Conservation (phyloP, 163 green algal genomes). For the Scenedesmus sp. region DNA sequence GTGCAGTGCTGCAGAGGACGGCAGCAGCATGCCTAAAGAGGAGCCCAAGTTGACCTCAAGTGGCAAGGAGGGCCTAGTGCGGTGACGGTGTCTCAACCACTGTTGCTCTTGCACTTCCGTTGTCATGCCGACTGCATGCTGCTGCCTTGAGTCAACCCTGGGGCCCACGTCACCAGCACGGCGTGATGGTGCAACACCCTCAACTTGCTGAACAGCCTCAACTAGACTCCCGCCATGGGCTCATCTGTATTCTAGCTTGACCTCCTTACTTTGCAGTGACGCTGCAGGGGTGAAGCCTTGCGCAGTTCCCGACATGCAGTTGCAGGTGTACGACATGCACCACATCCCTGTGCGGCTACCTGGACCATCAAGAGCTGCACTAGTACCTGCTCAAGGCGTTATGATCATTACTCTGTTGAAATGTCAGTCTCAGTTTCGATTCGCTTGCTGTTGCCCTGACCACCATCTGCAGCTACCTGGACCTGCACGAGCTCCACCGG, state of each 20-base stretch:
- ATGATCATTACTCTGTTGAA: too few relatives aligned
- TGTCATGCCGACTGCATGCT: not conserved
- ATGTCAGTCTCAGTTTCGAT: too few relatives aligned
- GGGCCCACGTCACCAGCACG: too few relatives aligned
- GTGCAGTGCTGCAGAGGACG: not conserved
- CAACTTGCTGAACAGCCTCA: too few relatives aligned
- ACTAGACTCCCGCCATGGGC: too few relatives aligned
- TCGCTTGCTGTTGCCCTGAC: too few relatives aligned
- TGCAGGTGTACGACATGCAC: not conserved
- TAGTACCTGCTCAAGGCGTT: slow-evolving; percentile 7
- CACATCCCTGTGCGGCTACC: slow-evolving; percentile 68
- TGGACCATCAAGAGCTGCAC: slow-evolving; percentile 93
- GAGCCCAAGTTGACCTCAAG: slow-evolving; percentile 81
- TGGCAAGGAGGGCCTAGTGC: slow-evolving; percentile 86
- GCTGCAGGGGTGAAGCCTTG: too few relatives aligned
- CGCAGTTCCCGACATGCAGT: not conserved
- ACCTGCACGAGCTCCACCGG: slow-evolving; percentile 90
- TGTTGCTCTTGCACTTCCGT: not conserved
- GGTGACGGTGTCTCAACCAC: not conserved
- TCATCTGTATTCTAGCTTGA: too few relatives aligned
- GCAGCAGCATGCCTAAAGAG: slow-evolving; percentile 26
- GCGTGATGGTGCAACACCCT: too few relatives aligned
- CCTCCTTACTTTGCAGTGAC: too few relatives aligned
- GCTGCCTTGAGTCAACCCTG: too few relatives aligned
- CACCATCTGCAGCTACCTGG: slow-evolving; percentile 87